These are phyloP conservation scores for Leptodermis oblonga DNA, from an alignment of 257 asterid genomes.

Conservation along the genomic window DNA sequence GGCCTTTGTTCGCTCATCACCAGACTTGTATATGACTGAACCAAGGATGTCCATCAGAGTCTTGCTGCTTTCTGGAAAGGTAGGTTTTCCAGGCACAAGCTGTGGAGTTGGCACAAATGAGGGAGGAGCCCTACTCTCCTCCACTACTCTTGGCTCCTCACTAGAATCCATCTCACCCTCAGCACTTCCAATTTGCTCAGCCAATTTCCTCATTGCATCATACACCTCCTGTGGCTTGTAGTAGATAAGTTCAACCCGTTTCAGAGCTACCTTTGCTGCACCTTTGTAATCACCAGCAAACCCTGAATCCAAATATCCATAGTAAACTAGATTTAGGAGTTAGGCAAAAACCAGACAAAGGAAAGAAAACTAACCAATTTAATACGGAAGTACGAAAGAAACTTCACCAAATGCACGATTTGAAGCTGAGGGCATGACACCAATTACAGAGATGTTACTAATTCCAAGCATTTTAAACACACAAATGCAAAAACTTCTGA, in stretches of 20 bases:
- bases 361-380: too few relatives aligned
- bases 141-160: constrained; percentile 51
- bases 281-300: constrained; percentile 69
- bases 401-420: too few relatives aligned
- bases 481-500: too few relatives aligned
- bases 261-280: constrained; percentile 95
- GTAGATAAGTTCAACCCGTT: constrained; percentile 79
- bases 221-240: constrained; percentile 96
- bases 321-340: too few relatives aligned
- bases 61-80: constrained; percentile 85
- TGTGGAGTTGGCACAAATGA: constrained; percentile 71
- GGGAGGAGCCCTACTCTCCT: constrained; percentile 60
- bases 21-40: constrained; percentile 68
- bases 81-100: constrained; percentile 75
- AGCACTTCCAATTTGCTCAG: constrained; percentile 47
- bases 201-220: constrained; percentile 88
- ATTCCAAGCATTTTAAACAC: too few relatives aligned
- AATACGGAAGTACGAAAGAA: too few relatives aligned
- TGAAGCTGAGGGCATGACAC: too few relatives aligned
- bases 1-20: constrained; percentile 94
- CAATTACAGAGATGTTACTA: neutral
- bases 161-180: constrained; percentile 47
- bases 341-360: too few relatives aligned
- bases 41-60: constrained; percentile 74
- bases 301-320: too few relatives aligned